These are phyloP conservation scores for Elsinoe ampelina DNA, from an alignment of 2,329 filamentous ascomycete genomes.

Conservation along the genomic window DNA sequence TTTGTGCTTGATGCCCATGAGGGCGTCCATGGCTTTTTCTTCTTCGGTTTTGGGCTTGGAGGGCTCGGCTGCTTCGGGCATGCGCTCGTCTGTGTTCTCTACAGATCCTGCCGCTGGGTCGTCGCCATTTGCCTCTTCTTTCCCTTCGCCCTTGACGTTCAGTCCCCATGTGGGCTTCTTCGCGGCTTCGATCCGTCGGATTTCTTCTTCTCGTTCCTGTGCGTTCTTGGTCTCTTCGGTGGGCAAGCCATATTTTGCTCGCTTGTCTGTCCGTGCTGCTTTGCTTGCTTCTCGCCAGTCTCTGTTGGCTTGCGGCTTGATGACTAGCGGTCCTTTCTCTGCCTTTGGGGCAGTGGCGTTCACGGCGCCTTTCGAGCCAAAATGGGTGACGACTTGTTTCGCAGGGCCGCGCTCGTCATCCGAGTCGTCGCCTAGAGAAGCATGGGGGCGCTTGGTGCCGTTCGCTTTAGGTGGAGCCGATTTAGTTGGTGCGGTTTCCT, in stretches of 20 bases:
- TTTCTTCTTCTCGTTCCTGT: constrained; percentile 19
- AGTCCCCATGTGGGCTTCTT: constrained; percentile 45
- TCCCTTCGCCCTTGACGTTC: constrained; percentile 35
- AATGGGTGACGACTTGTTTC: constrained; percentile 44
- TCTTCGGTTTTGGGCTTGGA: constrained; percentile 44
- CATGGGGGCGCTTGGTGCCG: constrained; percentile 34
- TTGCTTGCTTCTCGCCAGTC: constrained; percentile 51
- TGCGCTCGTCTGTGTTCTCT: background rate
- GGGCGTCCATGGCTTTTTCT: constrained; percentile 43
- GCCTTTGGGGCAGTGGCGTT: constrained; percentile 29
- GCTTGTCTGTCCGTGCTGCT: constrained; percentile 31
- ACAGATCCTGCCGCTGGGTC: constrained; percentile 2
- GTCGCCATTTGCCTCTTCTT: constrained; percentile 20
- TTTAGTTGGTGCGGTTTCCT: background rate
- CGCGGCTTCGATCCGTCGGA: constrained; percentile 24
- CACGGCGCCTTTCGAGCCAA: constrained; percentile 46
- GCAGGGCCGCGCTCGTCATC: constrained; percentile 52
- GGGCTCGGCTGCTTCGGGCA: background rate
- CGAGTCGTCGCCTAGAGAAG: constrained; percentile 29
- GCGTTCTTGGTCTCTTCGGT: constrained; percentile 38
- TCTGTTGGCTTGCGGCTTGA: constrained; percentile 49
- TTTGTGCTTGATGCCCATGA: constrained; percentile 32
- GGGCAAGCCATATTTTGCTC: constrained; percentile 51
- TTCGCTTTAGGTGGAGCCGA: constrained; percentile 16
- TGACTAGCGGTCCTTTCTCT: constrained; percentile 44